Conservation (phyloP, 257 asterid species). For the Echium plantagineum region DNA sequence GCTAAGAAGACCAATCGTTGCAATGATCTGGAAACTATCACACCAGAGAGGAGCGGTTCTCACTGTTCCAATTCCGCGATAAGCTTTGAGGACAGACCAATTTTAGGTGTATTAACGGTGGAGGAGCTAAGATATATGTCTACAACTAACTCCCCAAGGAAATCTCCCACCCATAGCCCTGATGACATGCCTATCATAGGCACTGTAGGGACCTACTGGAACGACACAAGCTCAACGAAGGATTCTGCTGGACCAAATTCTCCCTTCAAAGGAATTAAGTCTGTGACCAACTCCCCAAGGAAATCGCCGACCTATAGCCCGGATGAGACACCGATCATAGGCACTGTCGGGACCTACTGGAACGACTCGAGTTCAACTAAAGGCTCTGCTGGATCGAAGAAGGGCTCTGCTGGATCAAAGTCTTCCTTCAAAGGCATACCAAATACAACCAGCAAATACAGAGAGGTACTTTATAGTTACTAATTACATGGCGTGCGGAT, state of each 20-base stretch:
- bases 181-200: conserved; percentile 92
- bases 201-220: conserved; percentile 87
- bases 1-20: conserved; percentile 21
- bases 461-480: conserved; percentile 41
- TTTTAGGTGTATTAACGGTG: conserved; percentile 76
- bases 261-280: conserved; percentile 44
- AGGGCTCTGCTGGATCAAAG: conserved; percentile 23
- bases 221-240: conserved; percentile 29
- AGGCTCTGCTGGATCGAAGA: conserved; percentile 25
- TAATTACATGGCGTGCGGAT: neutral
- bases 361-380: conserved; percentile 29
- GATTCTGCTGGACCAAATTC: conserved; percentile 22
- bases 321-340: conserved; percentile 86
- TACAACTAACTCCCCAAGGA: conserved; percentile 49
- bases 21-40: conserved; percentile 30
- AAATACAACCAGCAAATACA: conserved; percentile 82
- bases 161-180: conserved; percentile 82
- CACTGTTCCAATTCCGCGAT: conserved; percentile 34
- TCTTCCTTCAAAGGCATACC: conserved; percentile 80
- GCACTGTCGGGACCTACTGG: conserved; percentile 90
- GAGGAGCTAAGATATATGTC: conserved; percentile 54
- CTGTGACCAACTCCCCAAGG: conserved; percentile 44
- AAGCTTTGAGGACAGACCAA: conserved; percentile 83
- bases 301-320: conserved; percentile 84
- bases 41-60: conserved; percentile 24